Base-by-base conservation (phyloP, 345 rosid species). In the Atalantia buxifolia region DNA sequence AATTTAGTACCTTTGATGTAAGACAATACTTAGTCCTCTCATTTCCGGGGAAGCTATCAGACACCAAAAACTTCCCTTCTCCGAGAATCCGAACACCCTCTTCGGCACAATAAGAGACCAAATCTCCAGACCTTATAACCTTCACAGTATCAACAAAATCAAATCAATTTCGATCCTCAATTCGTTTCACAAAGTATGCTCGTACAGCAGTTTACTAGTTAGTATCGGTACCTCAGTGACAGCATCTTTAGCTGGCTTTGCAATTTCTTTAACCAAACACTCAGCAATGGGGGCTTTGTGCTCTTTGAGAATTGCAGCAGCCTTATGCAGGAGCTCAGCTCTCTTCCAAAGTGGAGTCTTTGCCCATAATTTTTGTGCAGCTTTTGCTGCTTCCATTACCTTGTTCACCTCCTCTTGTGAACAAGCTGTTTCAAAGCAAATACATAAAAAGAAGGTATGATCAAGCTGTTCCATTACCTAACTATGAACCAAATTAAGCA, bases 111-210 rank as follows among this genome's bases (percentile, higher is more conserved):
- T 94, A 96, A 57, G 99, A 96, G 64, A 96, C 82, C 72, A 94
- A 89, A 86, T 96, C 99, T 14, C 99, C 99, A 65, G 98, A 96
- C 76, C 99, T 92, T 78, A 96, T 97, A 84, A 96, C 98, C 99
- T 94, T 71, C 73, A 69, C 0, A 74, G 38, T 53, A n/a, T 21
- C 38, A 33, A 35, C 50, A 66, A 48, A 48, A 14, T 25, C 50
- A 67, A 38, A 61, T 40, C 63, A 36, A 24, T 36, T 66, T 57
- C 69, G 6, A 31, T 18, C 16, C 25, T 24, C 67, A 7, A 10
- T 9, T 38, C 24, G 5, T 21, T 18, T 16, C 38, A 33, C 59
- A 70, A 12, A 16, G 56, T 50, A 50, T 4, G 50, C 50, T 53
- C 6, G 5, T 16, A 53, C 22, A 5, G 50, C 22, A 53, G 57